Conservation (phyloP, 352 stramenopile genomes). For the Globisporangium paroecandrum region DNA sequence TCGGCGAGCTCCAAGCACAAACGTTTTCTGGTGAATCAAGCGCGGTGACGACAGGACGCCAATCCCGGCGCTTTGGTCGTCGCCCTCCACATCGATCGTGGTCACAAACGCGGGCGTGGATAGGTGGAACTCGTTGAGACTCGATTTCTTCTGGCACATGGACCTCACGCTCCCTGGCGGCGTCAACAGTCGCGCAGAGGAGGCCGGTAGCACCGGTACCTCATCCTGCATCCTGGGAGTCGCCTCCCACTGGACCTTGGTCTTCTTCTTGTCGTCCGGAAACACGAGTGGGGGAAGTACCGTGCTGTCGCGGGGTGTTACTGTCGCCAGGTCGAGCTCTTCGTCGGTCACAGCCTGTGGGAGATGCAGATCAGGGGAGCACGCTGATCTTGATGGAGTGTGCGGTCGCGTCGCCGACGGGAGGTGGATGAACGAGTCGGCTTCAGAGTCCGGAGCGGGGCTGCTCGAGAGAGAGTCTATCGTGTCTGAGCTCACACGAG, state of each 20-base stretch:
- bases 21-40: conserved; percentile 3
- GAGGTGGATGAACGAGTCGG: neutral
- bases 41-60: conserved; percentile 5
- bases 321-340: conserved; percentile 3
- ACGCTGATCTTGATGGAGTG: neutral
- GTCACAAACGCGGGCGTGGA: conserved; percentile 12
- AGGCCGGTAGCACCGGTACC: neutral
- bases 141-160: conserved; percentile 15
- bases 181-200: neutral
- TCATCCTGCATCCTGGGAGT: conserved; percentile 11
- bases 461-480: conserved; percentile 8
- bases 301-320: neutral
- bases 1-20: conserved; percentile 17
- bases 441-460: neutral
- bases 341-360: conserved; percentile 12
- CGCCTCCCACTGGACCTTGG: conserved; percentile 4
- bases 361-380: conserved; percentile 3
- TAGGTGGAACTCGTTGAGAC: conserved; percentile 9
- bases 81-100: neutral
- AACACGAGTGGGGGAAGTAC: conserved; percentile 18
- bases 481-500: conserved; percentile 6
- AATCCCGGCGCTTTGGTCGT: neutral
- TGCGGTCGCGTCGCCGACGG: neutral
- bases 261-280: conserved; percentile 11
- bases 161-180: neutral